Percentiles rank a stretch among this genome's conserved stretches.
Evolutionary conservation across 805 yeast species (phyloP).

Genomic region (Teunomyces cretensis): DNA sequence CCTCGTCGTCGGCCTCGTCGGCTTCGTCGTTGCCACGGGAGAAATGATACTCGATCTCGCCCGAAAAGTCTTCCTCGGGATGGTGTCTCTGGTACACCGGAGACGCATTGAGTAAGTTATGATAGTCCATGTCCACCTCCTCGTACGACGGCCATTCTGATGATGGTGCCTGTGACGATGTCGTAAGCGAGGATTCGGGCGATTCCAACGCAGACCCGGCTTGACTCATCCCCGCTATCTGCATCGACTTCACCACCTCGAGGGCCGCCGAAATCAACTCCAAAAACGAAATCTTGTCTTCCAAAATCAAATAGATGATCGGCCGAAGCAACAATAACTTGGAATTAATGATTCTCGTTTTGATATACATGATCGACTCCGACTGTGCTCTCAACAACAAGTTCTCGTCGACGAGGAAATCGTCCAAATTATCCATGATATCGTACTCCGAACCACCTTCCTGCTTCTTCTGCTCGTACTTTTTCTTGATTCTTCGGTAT

Average conservation of each 20-base stretch:
- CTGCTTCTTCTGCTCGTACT: constrained; percentile 16
- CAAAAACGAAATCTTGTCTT: constrained; percentile 25
- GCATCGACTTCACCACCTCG: constrained; percentile 11
- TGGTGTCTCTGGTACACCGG: constrained; percentile 24
- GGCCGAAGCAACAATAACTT: constrained; percentile 36
- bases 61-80: constrained; percentile 33
- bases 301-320: constrained; percentile 29
- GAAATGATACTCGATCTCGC: constrained; percentile 17
- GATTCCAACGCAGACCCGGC: background rate
- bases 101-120: constrained; percentile 25
- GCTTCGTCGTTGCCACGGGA: constrained; percentile 6
- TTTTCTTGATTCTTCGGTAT: constrained; percentile 24
- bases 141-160: constrained; percentile 8
- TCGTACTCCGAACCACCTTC: constrained; percentile 9
- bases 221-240: background rate
- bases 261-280: constrained; percentile 29
- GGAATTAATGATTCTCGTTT: constrained; percentile 34
- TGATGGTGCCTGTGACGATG: constrained; percentile 1
- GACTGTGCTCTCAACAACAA: constrained; percentile 32
- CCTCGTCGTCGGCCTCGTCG: background rate
- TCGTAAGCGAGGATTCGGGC: constrained; percentile 1
- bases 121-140: constrained; percentile 17
- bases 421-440: constrained; percentile 28
- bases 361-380: constrained; percentile 38
- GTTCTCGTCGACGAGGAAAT: constrained; percentile 35